A percentile compares a stretch with the other conserved stretches of the same genome.
These are phyloP conservation scores for Elymus sibiricus DNA, from an alignment of 176 grass and related monocot species.

Conservation along the genomic window DNA sequence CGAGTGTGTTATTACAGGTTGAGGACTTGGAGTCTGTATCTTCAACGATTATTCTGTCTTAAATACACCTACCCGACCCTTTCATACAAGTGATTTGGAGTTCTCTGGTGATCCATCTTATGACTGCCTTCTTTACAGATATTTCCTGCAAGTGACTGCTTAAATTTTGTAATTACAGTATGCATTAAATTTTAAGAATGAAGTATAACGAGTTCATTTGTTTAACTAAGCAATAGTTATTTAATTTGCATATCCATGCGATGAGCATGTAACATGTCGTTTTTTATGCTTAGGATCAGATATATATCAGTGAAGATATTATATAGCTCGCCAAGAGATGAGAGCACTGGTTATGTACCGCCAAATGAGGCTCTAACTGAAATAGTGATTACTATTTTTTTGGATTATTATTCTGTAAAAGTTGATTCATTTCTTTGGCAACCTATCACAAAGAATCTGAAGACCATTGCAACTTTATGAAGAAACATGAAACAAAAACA, in stretches of 20 bases:
- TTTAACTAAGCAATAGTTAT: no score
- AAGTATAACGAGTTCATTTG: no score
- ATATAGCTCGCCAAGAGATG: no score
- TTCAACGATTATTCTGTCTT: no score
- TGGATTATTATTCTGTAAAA: background rate
- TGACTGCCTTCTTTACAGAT: background rate
- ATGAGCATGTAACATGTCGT: no score
- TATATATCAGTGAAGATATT: no score
- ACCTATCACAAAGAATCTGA: conserved; percentile 58
- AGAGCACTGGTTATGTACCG: no score
- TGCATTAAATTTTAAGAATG: background rate
- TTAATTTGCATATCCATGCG: no score
- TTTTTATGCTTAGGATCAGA: no score
- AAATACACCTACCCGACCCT: background rate
- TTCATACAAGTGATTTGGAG: background rate
- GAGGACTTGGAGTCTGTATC: conserved; percentile 16
- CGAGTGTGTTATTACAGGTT: conserved; percentile 46
- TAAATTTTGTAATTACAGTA: background rate
- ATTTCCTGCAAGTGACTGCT: background rate
- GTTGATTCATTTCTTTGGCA: background rate
- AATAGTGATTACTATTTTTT: conserved; percentile 48
- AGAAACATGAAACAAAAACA: no score
- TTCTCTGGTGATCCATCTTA: no score
- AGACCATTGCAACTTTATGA: conserved; percentile 44
- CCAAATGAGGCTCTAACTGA: conserved; percentile 71